phyloP scores from a whole-genome alignment of 768 basidiomycete species.

The Exsudoporus frostii region DNA sequence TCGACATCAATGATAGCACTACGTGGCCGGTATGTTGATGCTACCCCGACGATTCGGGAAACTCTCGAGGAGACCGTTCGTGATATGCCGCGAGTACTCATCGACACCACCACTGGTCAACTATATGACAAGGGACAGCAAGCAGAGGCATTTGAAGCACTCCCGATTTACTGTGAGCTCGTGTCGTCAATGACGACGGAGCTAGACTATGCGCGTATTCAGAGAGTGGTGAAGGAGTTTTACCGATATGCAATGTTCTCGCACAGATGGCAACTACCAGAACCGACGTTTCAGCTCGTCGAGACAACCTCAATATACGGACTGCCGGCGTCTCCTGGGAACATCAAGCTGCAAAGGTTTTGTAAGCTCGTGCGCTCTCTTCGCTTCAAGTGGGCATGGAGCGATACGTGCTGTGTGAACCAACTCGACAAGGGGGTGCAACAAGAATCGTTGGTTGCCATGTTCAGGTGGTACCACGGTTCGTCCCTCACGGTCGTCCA shows the following conservation, averaged over 20 bases:
- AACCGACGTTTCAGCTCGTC: slow-evolving; percentile 5
- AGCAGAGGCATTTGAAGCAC: slow-evolving; percentile 1
- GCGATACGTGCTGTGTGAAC: slow-evolving; percentile 13
- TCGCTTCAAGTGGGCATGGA: slow-evolving; percentile 16
- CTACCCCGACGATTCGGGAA: neutral
- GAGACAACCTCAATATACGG: slow-evolving; percentile 5
- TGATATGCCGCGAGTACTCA: slow-evolving; percentile 4
- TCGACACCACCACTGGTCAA: slow-evolving; percentile 3
- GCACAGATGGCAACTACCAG: slow-evolving; percentile 5
- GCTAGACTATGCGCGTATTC: slow-evolving; percentile 6
- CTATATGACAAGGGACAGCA: slow-evolving; percentile 10
- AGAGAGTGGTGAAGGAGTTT: neutral
- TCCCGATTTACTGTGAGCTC: slow-evolving; percentile 2
- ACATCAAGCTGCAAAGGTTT: slow-evolving; percentile 8
- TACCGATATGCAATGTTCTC: slow-evolving; percentile 15
- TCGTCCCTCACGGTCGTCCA: slow-evolving; percentile 11
- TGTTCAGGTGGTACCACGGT: slow-evolving; percentile 15
- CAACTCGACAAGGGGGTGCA: neutral
- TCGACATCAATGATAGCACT: neutral
- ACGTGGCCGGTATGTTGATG: neutral
- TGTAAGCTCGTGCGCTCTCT: neutral
- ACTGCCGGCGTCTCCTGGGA: neutral
- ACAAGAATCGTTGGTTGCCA: slow-evolving; percentile 16
- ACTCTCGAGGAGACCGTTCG: neutral
- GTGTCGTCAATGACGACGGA: slow-evolving; percentile 1